Evolutionary conservation across 75 land plant species (phyloP).

Genomic region (Sequoiadendron giganteum): DNA sequence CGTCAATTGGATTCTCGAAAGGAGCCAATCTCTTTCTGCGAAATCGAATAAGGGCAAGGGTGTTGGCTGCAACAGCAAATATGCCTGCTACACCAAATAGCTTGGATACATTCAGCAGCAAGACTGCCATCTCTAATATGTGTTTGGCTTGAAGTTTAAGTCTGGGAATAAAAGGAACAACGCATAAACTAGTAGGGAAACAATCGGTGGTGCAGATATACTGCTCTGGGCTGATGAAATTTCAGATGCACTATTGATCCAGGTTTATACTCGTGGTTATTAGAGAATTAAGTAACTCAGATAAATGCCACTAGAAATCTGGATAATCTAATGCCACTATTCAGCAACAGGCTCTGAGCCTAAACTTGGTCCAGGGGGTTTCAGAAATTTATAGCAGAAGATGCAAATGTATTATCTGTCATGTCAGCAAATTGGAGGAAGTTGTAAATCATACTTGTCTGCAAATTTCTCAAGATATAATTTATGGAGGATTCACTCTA

Average conservation of each 20-base stretch:
- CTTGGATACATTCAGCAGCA: conserved; percentile 56
- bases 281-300: background rate
- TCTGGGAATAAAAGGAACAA: background rate
- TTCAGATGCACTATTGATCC: background rate
- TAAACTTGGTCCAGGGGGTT: background rate
- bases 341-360: background rate
- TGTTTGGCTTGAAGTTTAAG: conserved; percentile 2
- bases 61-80: conserved; percentile 78
- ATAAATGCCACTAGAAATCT: background rate
- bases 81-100: conserved; percentile 73
- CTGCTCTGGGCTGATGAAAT: background rate
- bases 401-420: background rate
- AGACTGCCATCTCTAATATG: conserved; percentile 33
- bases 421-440: conserved; percentile 7
- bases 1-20: conserved; percentile 72
- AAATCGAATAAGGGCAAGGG: conserved; percentile 61
- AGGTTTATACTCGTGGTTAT: background rate
- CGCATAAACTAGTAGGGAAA: background rate
- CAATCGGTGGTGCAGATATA: background rate
- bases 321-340: background rate
- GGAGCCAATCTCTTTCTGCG: conserved; percentile 60
- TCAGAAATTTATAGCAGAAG: background rate
- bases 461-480: background rate
- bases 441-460: background rate
- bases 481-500: background rate